Conservation (phyloP, 495 filamentous ascomycete genomes). For the Aspergillus sclerotioniger region DNA sequence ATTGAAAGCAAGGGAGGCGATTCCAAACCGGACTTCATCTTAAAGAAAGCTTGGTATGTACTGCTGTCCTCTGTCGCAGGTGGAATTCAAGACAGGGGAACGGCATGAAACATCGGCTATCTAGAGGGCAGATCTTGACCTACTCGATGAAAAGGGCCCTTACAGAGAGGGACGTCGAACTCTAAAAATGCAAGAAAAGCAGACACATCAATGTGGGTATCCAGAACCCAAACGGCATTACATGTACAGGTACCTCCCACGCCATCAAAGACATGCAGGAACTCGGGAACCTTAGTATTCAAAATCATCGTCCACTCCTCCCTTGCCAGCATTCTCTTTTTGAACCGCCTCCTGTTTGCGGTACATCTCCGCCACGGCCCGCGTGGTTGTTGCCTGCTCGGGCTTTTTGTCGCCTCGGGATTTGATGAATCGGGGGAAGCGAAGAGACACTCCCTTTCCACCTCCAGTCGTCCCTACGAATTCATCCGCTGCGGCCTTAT, state of each 20-base stretch:
- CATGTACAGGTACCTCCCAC: not conserved
- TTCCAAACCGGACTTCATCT: not conserved
- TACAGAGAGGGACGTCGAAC: not conserved
- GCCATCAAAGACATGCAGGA: not conserved
- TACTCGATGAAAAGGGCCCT: not conserved
- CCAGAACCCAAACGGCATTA: not conserved
- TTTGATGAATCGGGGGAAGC: constrained; percentile 92
- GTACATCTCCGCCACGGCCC: constrained; percentile 95
- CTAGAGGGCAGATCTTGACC: not conserved
- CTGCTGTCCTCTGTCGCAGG: no score
- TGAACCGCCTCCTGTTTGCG: constrained; percentile 83
- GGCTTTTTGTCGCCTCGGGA: constrained; percentile 90
- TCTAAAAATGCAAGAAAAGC: not conserved
- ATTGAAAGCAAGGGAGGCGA: not conserved
- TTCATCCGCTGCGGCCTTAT: constrained; percentile 74
- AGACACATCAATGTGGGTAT: not conserved
- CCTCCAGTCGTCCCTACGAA: constrained; percentile 53
- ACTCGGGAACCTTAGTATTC: constrained; percentile 64
- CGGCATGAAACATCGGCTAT: not conserved
- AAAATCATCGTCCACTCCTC: constrained; percentile 93
- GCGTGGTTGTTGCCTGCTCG: constrained; percentile 79
- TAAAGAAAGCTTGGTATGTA: not conserved
- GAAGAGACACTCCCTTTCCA: constrained; percentile 80
- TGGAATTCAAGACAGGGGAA: not conserved
- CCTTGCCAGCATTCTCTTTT: constrained; percentile 63